Evolutionary conservation across 495 filamentous ascomycete genomes (phyloP), one percentile per base, ranked within the genome.

Genomic region (Hypoxylon fragiforme): DNA sequence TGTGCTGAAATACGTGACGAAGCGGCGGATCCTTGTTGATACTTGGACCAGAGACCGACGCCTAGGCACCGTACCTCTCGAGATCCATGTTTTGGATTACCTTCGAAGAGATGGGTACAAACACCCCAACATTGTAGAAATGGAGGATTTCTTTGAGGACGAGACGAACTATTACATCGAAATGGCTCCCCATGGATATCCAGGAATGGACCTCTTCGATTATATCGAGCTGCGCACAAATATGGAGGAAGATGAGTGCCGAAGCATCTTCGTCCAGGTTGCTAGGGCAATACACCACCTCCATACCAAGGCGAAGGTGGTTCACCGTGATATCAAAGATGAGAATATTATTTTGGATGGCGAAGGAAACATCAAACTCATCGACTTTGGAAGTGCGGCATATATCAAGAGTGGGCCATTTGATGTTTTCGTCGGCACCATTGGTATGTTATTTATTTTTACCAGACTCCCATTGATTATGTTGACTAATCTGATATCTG

Each of bases 151-250:
- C 72, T 99, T 99, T 67, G 94, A 99, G 68, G 95, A 99, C 48
- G 90, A 95, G 52, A 76, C 91, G 65, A 97, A 99, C 62, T 99
- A 99, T 68, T 97, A 99, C 65, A 99, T 99, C 62, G 95, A 97
- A 65, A 98, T 97, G 94, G 77, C 89, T 4, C 94, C 94, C 9
- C 94, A 98, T 59, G 94, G 94, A 5, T 79, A 97, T 6, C 94
- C 95, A 2, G 95, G 95, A 12, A 97, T 98, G 95, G 94, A 98
- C 67, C 82, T 98, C 0, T 98, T 98, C 65, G 94, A 98, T 71
- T 98, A 97, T 66, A 98, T 98, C 50, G 94, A 98, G 70, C 82
- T 98, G 45, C 86, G 92, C 24, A 86, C 90, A 11, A 96, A 91
- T 67, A 97, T 98, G 95, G 91, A 95, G 31, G 95, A 97, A 72